phyloP scores from a whole-genome alignment of 129 eudicot genomes.

The Oenanthe sinensis region DNA sequence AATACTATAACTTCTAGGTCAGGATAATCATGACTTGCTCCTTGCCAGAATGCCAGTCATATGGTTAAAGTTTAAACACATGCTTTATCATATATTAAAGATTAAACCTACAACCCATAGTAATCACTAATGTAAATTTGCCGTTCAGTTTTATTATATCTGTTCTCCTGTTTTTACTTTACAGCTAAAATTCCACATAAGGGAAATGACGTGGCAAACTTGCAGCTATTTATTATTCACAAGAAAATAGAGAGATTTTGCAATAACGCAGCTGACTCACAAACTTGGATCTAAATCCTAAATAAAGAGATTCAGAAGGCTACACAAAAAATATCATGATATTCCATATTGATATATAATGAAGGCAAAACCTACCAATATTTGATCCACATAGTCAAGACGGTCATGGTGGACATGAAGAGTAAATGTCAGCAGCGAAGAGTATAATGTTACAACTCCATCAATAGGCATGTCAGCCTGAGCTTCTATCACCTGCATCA shows the following conservation, averaged over 20 bases:
- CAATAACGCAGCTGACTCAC: background rate
- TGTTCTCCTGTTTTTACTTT: background rate
- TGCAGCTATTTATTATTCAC: background rate
- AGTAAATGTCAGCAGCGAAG: slow-evolving; percentile 86
- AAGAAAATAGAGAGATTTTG: background rate
- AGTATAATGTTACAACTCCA: slow-evolving; percentile 81
- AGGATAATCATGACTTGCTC: background rate
- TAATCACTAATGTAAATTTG: background rate
- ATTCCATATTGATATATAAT: background rate
- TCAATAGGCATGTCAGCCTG: slow-evolving; percentile 78
- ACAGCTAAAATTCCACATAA: background rate
- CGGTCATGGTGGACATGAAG: slow-evolving; percentile 91
- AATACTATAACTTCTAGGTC: background rate
- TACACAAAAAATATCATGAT: background rate
- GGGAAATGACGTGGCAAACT: background rate
- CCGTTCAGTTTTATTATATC: background rate
- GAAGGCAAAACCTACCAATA: slow-evolving; percentile 47
- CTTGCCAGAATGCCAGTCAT: background rate
- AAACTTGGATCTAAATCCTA: background rate
- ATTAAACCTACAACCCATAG: background rate
- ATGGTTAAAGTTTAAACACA: background rate
- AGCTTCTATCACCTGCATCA: slow-evolving; percentile 87
- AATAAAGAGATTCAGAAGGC: background rate
- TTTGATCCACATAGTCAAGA: slow-evolving; percentile 92
- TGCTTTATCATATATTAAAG: background rate